Base-by-base conservation (phyloP, 1,284 basidiomycete genomes). In the Boletus austroedulis region DNA sequence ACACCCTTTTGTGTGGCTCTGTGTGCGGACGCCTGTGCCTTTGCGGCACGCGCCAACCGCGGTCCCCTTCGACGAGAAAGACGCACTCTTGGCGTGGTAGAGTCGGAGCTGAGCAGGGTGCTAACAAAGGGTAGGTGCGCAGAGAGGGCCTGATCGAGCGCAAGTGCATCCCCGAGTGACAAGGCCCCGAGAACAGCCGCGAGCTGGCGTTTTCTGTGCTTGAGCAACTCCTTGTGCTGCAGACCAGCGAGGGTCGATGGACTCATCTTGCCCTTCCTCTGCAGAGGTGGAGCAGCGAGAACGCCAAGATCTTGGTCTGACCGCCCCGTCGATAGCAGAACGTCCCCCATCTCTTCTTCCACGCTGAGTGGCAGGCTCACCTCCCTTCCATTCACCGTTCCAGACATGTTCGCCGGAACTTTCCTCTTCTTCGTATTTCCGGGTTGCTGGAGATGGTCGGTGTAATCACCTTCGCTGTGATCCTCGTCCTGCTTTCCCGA, bases 361-460 rank as follows among this genome's bases (percentile, higher is more conserved):
- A 49, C 59, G 9, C 61, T 53, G 55, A 68, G 65, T 49, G 65
- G 58, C 46, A 68, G 54, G 59, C 69, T 62, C 48, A 48, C 63
- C 55, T 75, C 72, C 53, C 69, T 69, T 56, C 70, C 69, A 31
- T 67, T 70, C 5, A 59, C 72, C 31, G 73, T 71, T 52, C 75
- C 74, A 11, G 76, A 73, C 59, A 75, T 69, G 51, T 82, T 80
- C 31, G 78, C 77, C 5, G 90, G 89, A 14, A 92, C 90, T 69
- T 92, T 92, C 52, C 89, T 80, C 76, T 92, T 92, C 81, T 92
- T 92, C 46, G 88, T 87, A 67, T 92, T 92, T n/a, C 86, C 87
- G 9, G 84, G 87, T 62, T 89, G 87, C 61, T 81, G 83, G 40
- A 85, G 71, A 66, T 86, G 86, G 71, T 89, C 86, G 36, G 78